Base-by-base conservation (phyloP, 768 basidiomycete genomes). In the Russula abietina region DNA sequence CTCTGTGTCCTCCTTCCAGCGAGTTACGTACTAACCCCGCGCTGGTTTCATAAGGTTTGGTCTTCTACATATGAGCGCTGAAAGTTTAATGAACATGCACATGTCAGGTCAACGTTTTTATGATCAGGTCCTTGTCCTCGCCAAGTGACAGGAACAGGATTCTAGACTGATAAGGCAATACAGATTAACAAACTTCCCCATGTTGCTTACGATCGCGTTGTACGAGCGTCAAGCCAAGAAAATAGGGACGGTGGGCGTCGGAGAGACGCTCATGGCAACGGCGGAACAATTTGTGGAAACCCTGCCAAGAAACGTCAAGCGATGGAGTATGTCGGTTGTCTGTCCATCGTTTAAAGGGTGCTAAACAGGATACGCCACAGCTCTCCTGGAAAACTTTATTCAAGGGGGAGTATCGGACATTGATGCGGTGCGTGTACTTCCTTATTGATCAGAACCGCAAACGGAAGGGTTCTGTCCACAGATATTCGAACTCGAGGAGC, bases 1-100 rank as follows among this genome's bases (percentile, higher is more conserved):
- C 76, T 98, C 16, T 84, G 85, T 56, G 78, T 96, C 65, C 88
- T 99, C 81, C 78, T 94, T 65, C 94, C 97, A 2, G 80, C 89
- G 24, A 90, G 87, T 66, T 94, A 90, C 72, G 74, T 93, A 56
- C 78, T 97, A n/a, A 81, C 81, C 8, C 93, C 94, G n/a, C 80
- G 96, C 58, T 98, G 93, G 93, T 98, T 98, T 72, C 96, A 98
- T 72, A 98, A 98, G 78, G 90, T 89, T 69, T 71, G 65, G n/a
- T 8, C 32, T 36, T 7, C 64, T 19, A 36, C 19, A 41, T 32
- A 43, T 60, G 19, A 30, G 9, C 26, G 45, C 32, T 16, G 26
- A 30, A 16, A 43, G 63, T 49, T 67, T 54, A 49, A 70, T n/a
- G 65, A 30, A 16, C 57, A 36, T 45, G 28, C 39, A n/a, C 32